Evolutionary conservation across 805 yeast genomes (phyloP).

Genomic region (Ogataea ramenticola): DNA sequence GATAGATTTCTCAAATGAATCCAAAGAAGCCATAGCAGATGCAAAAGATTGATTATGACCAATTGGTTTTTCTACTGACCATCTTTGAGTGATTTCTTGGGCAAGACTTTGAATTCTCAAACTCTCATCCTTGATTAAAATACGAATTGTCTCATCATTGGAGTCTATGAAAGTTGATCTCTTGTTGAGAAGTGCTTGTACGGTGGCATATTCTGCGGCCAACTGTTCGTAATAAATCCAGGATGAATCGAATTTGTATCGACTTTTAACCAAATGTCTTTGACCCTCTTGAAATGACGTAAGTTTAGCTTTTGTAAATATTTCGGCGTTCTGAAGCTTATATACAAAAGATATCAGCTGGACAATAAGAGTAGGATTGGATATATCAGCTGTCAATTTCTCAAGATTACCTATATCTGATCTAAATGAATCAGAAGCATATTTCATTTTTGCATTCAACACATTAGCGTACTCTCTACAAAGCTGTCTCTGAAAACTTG

Average conservation of each 20-base stretch:
- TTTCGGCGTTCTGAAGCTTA: conserved; percentile 26
- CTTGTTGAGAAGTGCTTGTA: conserved; percentile 27
- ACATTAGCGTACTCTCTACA: conserved; percentile 32
- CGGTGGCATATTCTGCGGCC: conserved; percentile 40
- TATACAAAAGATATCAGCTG: conserved; percentile 33
- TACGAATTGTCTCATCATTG: conserved; percentile 35
- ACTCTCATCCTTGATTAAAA: conserved; percentile 35
- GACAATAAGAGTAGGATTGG: conserved; percentile 32
- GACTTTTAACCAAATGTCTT: conserved; percentile 24
- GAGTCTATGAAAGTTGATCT: conserved; percentile 17
- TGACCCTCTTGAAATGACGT: conserved; percentile 23
- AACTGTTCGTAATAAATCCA: conserved; percentile 65
- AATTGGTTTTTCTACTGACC: conserved; percentile 44
- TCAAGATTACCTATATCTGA: conserved; percentile 23
- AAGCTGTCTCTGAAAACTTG: conserved; percentile 47
- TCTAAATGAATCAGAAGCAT: not conserved
- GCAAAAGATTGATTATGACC: conserved; percentile 34
- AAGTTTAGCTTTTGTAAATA: conserved; percentile 25
- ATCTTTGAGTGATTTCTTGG: conserved; percentile 27
- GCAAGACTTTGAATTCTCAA: conserved; percentile 27
- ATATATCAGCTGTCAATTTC: conserved; percentile 22
- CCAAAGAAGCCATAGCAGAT: conserved; percentile 34
- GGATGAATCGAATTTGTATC: conserved; percentile 39
- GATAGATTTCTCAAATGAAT: conserved; percentile 16
- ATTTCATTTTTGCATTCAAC: conserved; percentile 24